Percentiles rank a stretch among this genome's conserved stretches.
These are phyloP conservation scores for Alternaria consortialis DNA, from an alignment of 2,329 filamentous ascomycete species.

Conservation along the genomic window DNA sequence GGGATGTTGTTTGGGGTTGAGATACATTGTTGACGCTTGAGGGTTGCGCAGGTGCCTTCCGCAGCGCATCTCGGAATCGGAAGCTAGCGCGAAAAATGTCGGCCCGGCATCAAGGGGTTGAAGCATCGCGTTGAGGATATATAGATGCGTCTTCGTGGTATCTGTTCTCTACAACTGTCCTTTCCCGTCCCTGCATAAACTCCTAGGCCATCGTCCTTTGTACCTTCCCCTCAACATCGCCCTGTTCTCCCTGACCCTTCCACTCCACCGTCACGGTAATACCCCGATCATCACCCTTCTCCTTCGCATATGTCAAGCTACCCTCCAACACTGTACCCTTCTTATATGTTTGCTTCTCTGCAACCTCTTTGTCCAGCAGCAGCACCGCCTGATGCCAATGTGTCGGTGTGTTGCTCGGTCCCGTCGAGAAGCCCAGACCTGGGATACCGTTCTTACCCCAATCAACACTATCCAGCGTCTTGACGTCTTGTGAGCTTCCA, in stretches of 20 bases:
- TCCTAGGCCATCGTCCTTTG: slow-evolving; percentile 42
- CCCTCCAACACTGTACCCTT: slow-evolving; percentile 75
- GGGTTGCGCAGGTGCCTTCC: slow-evolving; percentile 12
- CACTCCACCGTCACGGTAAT: slow-evolving; percentile 53
- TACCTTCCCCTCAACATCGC: slow-evolving; percentile 44
- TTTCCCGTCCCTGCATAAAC: not conserved
- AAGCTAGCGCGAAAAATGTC: slow-evolving; percentile 2
- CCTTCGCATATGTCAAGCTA: slow-evolving; percentile 74
- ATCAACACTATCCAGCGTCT: slow-evolving; percentile 64
- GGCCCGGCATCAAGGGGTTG: not conserved
- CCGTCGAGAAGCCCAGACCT: slow-evolving; percentile 86
- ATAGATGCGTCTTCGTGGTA: not conserved
- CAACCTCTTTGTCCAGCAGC: slow-evolving; percentile 69
- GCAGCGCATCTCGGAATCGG: slow-evolving; percentile 18
- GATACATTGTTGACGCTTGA: not conserved
- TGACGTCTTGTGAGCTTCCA: slow-evolving; percentile 34
- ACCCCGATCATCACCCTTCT: slow-evolving; percentile 54
- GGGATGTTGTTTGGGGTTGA: not conserved
- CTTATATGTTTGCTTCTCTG: slow-evolving; percentile 46
- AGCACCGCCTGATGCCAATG: slow-evolving; percentile 91
- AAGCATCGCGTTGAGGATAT: not conserved
- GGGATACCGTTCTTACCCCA: slow-evolving; percentile 66
- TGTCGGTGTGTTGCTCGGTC: slow-evolving; percentile 77
- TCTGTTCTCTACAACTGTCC: not conserved
- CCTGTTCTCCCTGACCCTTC: slow-evolving; percentile 42